Base-by-base conservation (phyloP, 768 basidiomycete genomes). In the Cantharellus anzutake region DNA sequence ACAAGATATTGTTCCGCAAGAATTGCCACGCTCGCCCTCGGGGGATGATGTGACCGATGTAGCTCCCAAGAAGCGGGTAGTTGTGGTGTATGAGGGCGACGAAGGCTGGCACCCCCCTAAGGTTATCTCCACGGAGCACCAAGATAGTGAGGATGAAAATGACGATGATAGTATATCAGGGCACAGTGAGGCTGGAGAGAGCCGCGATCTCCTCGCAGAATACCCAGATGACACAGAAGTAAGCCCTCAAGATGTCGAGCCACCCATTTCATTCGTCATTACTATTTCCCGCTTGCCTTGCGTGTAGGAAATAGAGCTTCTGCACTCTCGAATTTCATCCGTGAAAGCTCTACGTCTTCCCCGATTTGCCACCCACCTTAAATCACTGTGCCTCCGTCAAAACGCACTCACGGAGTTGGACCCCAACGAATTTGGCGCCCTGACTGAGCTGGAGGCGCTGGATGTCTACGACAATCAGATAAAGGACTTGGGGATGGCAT, bases 391-490 rank as follows among this genome's bases (percentile, higher is more conserved):
- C 71, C 75, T 97, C 34, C 78, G 92, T 42, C 91, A 94, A 71
- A 97, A 96, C 69, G 77, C 78, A 60, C 79, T 97, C 63, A 75
- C 82, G 0, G 71, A 72, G 37, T 75, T 96, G 51, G 81, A 92
- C 63, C 79, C 85, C 3, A 77, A 78, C 14, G 79, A 82, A 5
- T 89, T 94, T 65, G 73, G 73, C 39, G 71, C 76, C 40, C 70
- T 97, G 60, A 76, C 68, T 7, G 75, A 79, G 51, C 71, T 99
- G 41, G 86, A 91, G 67, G 96, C 98, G 63, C 70, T 98, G 60
- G 96, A 99, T 71, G 66, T 97, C 63, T 99, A 98, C 68, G 96
- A 99, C 70, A 99, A 99, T 73, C 84, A 89, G 69, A 69, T 99
- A 64, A 93, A 88, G 71, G 71, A 73, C 56, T 61, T 87, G 20